A percentile compares a stretch with the other conserved stretches of the same genome.
Evolutionary conservation across 2,329 filamentous ascomycete genomes (phyloP).

Genomic region (Fusarium haematococcum): DNA sequence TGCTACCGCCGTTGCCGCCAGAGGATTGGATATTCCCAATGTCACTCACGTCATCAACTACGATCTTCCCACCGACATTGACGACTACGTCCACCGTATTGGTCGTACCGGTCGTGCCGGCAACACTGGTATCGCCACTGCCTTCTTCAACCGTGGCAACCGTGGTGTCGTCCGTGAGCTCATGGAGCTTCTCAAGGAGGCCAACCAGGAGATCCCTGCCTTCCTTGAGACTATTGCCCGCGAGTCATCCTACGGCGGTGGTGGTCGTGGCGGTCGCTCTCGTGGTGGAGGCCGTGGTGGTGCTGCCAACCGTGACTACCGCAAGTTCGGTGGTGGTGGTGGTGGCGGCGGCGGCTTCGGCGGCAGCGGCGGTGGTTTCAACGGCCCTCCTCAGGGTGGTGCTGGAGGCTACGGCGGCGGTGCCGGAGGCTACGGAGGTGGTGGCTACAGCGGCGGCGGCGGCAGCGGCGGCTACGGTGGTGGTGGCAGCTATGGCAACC

Average conservation of each 20-base stretch:
- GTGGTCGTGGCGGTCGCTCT: conserved; percentile 69
- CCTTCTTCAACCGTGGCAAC: conserved; percentile 99
- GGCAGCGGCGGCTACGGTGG: conserved; percentile 56
- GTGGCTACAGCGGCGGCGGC: conserved; percentile 70
- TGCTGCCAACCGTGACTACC: conserved; percentile 86
- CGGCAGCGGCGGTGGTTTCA: conserved; percentile 55
- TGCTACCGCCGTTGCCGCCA: conserved; percentile 93
- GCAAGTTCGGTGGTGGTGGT: conserved; percentile 76
- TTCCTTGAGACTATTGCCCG: conserved; percentile 98
- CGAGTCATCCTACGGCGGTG: conserved; percentile 86
- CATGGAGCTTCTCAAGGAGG: conserved; percentile 97
- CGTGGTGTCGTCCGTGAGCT: conserved; percentile 97
- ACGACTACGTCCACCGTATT: conserved; percentile 99
- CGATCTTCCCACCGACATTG: conserved; percentile 97
- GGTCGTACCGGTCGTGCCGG: conserved; percentile 99
- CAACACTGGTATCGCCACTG: conserved; percentile 97
- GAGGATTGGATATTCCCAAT: conserved; percentile 92
- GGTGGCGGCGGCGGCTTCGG: conserved; percentile 57
- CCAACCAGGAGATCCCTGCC: conserved; percentile 93
- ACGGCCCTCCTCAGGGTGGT: conserved; percentile 48
- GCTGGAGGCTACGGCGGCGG: conserved; percentile 57
- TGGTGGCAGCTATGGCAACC: conserved; percentile 70
- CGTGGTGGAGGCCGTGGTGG: conserved; percentile 75
- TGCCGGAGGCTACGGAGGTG: conserved; percentile 67
- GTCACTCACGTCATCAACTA: conserved; percentile 99